Conservation (phyloP, 169 alveolate species). For the Ichthyophthirius multifiliis region DNA sequence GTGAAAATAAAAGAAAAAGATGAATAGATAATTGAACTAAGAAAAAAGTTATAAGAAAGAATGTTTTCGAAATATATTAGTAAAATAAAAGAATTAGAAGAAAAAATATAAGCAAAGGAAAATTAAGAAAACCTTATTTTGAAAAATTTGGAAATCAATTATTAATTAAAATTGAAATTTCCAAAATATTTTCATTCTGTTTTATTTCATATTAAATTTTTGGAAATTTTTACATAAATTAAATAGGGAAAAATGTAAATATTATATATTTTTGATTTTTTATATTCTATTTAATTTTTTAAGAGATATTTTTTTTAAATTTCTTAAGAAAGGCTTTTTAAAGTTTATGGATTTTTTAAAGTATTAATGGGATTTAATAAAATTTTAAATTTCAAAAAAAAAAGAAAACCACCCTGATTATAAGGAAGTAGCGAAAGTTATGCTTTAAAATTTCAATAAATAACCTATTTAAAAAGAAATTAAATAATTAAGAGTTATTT, state of each 20-base stretch:
- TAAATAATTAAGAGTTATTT: too few relatives aligned
- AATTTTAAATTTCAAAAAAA: too few relatives aligned
- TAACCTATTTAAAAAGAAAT: too few relatives aligned
- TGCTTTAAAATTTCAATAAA: too few relatives aligned
- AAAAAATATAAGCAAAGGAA: neutral
- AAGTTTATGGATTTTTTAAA: too few relatives aligned
- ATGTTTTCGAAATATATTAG: neutral
- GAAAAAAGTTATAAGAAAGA: neutral
- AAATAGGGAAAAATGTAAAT: neutral
- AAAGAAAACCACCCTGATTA: too few relatives aligned
- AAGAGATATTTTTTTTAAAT: too few relatives aligned
- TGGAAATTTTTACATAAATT: neutral
- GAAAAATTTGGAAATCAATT: neutral
- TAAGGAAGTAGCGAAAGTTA: too few relatives aligned
- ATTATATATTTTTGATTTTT: neutral
- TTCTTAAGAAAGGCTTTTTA: too few relatives aligned
- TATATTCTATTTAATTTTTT: too few relatives aligned
- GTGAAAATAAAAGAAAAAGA: slow-evolving; percentile 14
- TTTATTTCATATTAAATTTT: neutral
- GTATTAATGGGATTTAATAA: too few relatives aligned
- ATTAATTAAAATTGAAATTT: neutral
- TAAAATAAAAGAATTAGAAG: neutral
- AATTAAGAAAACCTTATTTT: neutral
- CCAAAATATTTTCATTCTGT: neutral
- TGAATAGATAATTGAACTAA: slow-evolving; percentile 18